These are phyloP conservation scores for Capniomyces stellatus DNA, from an alignment of 371 early-diverging fungal species.

Conservation along the genomic window DNA sequence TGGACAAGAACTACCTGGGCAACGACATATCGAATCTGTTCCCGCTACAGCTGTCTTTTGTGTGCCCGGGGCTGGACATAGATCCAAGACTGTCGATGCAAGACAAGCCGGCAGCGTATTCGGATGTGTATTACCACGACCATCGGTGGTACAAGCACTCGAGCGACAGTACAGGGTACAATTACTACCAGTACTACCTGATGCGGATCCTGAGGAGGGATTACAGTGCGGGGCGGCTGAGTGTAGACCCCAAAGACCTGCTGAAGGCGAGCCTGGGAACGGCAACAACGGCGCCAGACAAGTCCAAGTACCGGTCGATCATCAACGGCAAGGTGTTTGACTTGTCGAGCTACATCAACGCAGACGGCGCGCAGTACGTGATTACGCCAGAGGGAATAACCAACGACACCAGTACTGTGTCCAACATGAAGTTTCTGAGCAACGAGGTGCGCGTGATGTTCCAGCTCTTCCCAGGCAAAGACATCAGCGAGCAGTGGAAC, in stretches of 20 bases:
- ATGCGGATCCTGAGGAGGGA: constrained; percentile 27
- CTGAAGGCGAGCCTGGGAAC: constrained; percentile 26
- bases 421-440: constrained; percentile 44
- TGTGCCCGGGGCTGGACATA: constrained; percentile 30
- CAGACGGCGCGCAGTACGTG: constrained; percentile 23
- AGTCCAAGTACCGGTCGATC: constrained; percentile 33
- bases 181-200: constrained; percentile 25
- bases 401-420: constrained; percentile 24
- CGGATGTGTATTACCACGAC: constrained; percentile 14
- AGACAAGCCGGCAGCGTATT: constrained; percentile 12
- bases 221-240: constrained; percentile 28
- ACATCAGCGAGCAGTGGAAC: constrained; percentile 18
- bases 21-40: constrained; percentile 33
- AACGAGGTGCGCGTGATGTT: constrained; percentile 14
- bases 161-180: constrained; percentile 7
- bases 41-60: constrained; percentile 32
- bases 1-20: constrained; percentile 29
- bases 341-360: constrained; percentile 33
- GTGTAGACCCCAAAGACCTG: constrained; percentile 37
- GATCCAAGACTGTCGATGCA: constrained; percentile 14
- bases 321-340: constrained; percentile 40
- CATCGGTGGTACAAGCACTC: constrained; percentile 10
- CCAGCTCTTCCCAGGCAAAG: constrained; percentile 14
- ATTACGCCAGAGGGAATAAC: constrained; percentile 34
- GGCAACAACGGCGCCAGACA: constrained; percentile 8